phyloP scores from a whole-genome alignment of 441 rosid genomes.

The Jatropha multifida region DNA sequence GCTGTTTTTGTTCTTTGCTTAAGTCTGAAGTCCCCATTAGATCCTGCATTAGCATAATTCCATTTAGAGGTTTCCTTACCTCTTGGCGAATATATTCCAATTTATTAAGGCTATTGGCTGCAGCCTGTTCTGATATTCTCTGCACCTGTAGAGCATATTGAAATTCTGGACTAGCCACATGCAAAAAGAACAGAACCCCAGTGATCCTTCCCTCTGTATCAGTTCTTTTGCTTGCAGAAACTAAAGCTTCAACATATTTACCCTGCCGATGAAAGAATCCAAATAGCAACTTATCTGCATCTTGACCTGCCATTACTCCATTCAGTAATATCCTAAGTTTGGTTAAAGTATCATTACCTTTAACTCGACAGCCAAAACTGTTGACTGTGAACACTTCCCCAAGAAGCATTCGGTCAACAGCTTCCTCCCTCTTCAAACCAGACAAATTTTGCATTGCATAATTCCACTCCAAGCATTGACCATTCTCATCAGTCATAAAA shows the following conservation, averaged over 20 bases:
- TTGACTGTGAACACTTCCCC: conserved; percentile 74
- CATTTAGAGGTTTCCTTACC: conserved; percentile 53
- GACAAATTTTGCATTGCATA: conserved; percentile 78
- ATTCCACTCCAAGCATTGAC: conserved; percentile 82
- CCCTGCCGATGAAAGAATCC: conserved; percentile 69
- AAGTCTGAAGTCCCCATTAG: conserved; percentile 53
- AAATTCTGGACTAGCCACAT: conserved; percentile 76
- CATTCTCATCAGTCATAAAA: conserved; percentile 65
- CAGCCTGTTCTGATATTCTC: conserved; percentile 69
- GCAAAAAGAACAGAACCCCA: conserved; percentile 72
- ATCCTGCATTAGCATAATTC: conserved; percentile 54
- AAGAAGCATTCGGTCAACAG: conserved; percentile 52
- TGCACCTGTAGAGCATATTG: conserved; percentile 75
- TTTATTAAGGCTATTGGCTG: conserved; percentile 51
- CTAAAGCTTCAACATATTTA: conserved; percentile 61
- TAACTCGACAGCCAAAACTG: conserved; percentile 59
- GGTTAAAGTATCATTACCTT: conserved; percentile 66
- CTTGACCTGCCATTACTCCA: conserved; percentile 55
- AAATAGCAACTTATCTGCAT: conserved; percentile 54
- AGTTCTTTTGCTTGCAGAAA: conserved; percentile 61
- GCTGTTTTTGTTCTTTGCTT: conserved; percentile 55
- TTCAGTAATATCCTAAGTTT: conserved; percentile 61
- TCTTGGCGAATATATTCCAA: conserved; percentile 65
- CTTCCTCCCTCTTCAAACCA: conserved; percentile 75
- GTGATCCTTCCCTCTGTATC: conserved; percentile 58